Conservation (phyloP, 768 basidiomycete genomes). For the Suillus lakei region DNA sequence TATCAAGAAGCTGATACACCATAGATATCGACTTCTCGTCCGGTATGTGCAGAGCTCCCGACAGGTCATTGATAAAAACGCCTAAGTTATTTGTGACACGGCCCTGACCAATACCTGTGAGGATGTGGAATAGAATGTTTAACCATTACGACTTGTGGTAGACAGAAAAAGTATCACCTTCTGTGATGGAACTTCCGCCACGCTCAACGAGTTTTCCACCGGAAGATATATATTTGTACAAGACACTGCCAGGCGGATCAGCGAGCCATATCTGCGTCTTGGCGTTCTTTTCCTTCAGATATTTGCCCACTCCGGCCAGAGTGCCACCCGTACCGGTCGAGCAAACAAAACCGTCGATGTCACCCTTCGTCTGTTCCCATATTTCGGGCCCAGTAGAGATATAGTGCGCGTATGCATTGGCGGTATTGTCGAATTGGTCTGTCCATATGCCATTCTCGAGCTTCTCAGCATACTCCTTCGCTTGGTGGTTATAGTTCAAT, state of each 20-base stretch:
- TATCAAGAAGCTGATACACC: conserved; percentile 91
- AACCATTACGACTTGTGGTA: conserved; percentile 1
- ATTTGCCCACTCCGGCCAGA: conserved; percentile 85
- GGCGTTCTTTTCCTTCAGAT: conserved; percentile 84
- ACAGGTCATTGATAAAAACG: conserved; percentile 76
- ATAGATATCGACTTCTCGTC: conserved; percentile 91
- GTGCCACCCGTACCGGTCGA: conserved; percentile 97
- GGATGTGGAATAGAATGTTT: conserved; percentile 2
- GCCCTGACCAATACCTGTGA: conserved; percentile 92
- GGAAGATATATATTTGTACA: conserved; percentile 81
- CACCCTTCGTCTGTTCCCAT: conserved; percentile 84
- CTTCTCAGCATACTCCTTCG: conserved; percentile 79
- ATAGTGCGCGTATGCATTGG: conserved; percentile 91
- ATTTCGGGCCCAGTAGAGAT: conserved; percentile 94
- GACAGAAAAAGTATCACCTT: conserved; percentile 55
- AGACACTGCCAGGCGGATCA: conserved; percentile 94
- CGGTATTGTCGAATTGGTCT: conserved; percentile 96
- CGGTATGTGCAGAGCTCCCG: conserved; percentile 84
- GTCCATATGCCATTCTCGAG: conserved; percentile 92
- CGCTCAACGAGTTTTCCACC: conserved; percentile 81
- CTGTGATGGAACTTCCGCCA: conserved; percentile 87
- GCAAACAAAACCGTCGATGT: conserved; percentile 90
- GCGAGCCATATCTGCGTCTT: conserved; percentile 92
- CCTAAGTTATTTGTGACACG: conserved; percentile 91
- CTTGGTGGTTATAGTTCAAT: conserved; percentile 97